Percentiles rank a stretch among this genome's conserved stretches.
These are phyloP conservation scores for Carpinus viminea DNA, from an alignment of 306 rosid genomes.

Conservation along the genomic window DNA sequence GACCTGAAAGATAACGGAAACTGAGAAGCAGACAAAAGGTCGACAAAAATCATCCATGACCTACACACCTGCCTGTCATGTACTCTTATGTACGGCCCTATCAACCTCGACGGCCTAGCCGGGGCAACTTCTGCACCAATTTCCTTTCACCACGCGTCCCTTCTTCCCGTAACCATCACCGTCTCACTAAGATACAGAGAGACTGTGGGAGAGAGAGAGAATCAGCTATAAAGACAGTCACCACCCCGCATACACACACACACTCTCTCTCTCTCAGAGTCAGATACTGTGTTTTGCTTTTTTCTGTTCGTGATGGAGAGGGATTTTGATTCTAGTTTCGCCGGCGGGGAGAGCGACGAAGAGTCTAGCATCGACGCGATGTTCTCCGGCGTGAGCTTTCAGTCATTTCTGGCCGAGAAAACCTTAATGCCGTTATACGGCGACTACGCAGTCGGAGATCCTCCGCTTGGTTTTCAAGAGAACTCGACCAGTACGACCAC, in stretches of 20 bases:
- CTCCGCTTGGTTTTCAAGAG: background rate
- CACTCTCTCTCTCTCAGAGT: background rate
- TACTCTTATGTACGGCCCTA: slow-evolving; percentile 36
- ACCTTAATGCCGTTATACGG: slow-evolving; percentile 15
- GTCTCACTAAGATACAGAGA: background rate
- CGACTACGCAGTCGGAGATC: background rate
- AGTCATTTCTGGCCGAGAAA: slow-evolving; percentile 42
- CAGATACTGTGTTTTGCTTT: background rate
- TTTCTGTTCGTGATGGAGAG: slow-evolving; percentile 17
- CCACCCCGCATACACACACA: background rate
- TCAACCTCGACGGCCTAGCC: slow-evolving; percentile 37
- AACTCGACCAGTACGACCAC: background rate
- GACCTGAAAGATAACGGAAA: slow-evolving; percentile 21
- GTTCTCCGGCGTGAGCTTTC: slow-evolving; percentile 52
- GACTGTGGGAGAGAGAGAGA: background rate
- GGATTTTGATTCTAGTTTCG: background rate
- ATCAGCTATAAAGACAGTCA: background rate
- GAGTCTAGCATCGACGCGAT: slow-evolving; percentile 42
- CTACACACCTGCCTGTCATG: slow-evolving; percentile 21
- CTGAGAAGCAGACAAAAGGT: slow-evolving; percentile 15
- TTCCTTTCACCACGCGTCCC: slow-evolving; percentile 33
- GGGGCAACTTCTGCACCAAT: slow-evolving; percentile 1
- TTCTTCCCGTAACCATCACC: slow-evolving; percentile 2
- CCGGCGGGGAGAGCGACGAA: slow-evolving; percentile 7
- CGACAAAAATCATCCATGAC: slow-evolving; percentile 24